Evolutionary conservation across 306 rosid species (phyloP), one percentile per base, ranked within the genome.

Genomic region (Amphicarpaea edgeworthii): DNA sequence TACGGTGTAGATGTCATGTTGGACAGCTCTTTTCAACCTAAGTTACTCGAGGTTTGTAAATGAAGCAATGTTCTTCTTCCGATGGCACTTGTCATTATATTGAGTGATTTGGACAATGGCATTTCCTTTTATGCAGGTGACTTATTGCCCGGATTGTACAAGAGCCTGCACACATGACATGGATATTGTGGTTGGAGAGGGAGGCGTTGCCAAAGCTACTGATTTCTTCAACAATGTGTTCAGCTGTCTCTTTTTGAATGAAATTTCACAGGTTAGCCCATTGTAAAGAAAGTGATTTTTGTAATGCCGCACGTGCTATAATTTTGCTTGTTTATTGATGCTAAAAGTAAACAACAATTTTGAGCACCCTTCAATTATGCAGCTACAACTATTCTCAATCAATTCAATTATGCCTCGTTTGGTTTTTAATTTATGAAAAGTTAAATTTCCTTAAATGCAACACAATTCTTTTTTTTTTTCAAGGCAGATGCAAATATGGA

Each of bases 1-100:
- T 95, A 92, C 53, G 98, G 98, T 23, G 76, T 95, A 51, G 98
- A 90, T 89, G 96, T 95, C 86, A 95, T 92, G 97, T 86, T 95
- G 72, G 98, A 90, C 84, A 16, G 76, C 80, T 76, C 82, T 77
- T 90, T 88, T 80, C 88, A 80, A 73, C 98, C 97, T 0, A 95
- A 90, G 89, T 78, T 95, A 76, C 73, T 95, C 59, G 98, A 95
- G 98, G 97, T 95, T 82, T 77, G 90, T 64, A 49, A 41, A 21
- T 15, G 55, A 49, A 70, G 47, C 59, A 51, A 3, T 28, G 50
- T 58, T 41, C 26, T 28, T 77, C 49, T 6, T 24, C 64, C 17
- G 9, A 54, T 23, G 19, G 9, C 40, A 16, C 59, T 68, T 51
- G 63, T 28, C 65, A 45, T 30, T 24, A 47, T 43, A 72, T 43